Evolutionary conservation across 2,329 filamentous ascomycete genomes (phyloP).

Genomic region (Cadophora sp.): DNA sequence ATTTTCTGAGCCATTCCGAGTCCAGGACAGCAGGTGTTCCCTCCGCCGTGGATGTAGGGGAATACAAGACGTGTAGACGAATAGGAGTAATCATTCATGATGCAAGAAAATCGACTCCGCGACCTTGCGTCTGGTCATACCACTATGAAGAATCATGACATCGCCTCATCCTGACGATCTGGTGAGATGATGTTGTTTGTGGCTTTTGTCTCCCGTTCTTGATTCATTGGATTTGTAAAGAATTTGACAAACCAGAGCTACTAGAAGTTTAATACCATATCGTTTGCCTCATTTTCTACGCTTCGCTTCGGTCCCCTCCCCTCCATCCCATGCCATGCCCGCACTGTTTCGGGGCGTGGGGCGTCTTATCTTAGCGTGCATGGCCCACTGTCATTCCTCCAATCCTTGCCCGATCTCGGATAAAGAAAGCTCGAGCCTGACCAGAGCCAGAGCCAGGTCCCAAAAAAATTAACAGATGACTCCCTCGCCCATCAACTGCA

Average conservation of each 20-base stretch:
- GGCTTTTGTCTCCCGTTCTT: not conserved
- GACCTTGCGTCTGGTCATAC: not conserved
- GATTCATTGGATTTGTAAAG: not conserved
- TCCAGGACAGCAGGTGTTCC: not conserved
- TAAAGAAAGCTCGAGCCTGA: not conserved
- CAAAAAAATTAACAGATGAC: slow-evolving; percentile 14
- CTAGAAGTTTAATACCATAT: not conserved
- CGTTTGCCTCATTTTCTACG: not conserved
- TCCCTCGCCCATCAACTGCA: slow-evolving; percentile 8
- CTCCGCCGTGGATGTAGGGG: not conserved
- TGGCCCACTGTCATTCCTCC: slow-evolving; percentile 9
- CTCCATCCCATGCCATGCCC: not conserved
- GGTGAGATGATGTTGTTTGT: not conserved
- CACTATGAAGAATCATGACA: not conserved
- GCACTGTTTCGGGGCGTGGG: not conserved
- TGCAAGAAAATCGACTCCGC: not conserved
- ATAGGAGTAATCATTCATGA: not conserved
- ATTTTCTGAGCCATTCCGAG: not conserved
- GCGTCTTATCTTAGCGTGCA: slow-evolving; percentile 17
- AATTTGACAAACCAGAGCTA: not conserved
- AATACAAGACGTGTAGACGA: not conserved
- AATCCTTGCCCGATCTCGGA: slow-evolving; percentile 16
- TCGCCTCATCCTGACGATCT: not conserved
- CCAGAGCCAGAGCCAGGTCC: not conserved
- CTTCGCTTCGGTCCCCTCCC: too few relatives aligned